Base-by-base conservation (phyloP, 2,329 filamentous ascomycete species). In the Ophiostoma perfectum region DNA sequence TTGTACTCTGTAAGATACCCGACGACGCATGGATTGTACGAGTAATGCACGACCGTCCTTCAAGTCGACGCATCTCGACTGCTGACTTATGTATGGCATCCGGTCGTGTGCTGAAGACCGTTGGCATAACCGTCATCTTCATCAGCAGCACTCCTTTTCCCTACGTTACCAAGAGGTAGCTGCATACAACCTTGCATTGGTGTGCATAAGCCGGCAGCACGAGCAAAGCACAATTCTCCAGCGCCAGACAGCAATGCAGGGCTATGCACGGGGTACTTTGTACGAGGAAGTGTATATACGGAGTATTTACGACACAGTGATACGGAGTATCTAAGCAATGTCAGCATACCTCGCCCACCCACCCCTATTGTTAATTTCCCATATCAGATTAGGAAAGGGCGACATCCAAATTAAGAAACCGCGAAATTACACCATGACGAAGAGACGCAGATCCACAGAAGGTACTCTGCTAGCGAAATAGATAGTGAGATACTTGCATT, bases 381-480 rank as follows among this genome's bases (percentile, higher is more conserved):
- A 39, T 14, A 12, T 14, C 55, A 38, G 27, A 60, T 60, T 60
- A 38, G 55, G 55, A 38, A 60, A 60, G 55, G 49, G 55, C 55
- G 27, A 60, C 27, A 60, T 18, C 55, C 55, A 60, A 39, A 60
- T 38, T 39, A 60, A 60, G 55, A 60, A 60, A 55, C 27, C 11
- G 52, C 55, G 52, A 60, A 60, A 60, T 60, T 60, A 60, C 52
- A 58, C 27, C 12, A 55, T 27, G 45, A 55, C 49, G 49, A 58
- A 52, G 11, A 14, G 11, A n/a, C 14, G 27, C 27, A 27, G 55
- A 60, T 16, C 55, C 55, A 58, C 49, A 2, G 3, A n/a, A 55
- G 27, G 49, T 38, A 60, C 27, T 38, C 12, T 38, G 12, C 55
- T 38, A 58, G 52, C 27, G 14, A 16, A 14, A 38, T 39, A 38